phyloP scores from a whole-genome alignment of 345 rosid genomes.

The Tarenaya hassleriana region DNA sequence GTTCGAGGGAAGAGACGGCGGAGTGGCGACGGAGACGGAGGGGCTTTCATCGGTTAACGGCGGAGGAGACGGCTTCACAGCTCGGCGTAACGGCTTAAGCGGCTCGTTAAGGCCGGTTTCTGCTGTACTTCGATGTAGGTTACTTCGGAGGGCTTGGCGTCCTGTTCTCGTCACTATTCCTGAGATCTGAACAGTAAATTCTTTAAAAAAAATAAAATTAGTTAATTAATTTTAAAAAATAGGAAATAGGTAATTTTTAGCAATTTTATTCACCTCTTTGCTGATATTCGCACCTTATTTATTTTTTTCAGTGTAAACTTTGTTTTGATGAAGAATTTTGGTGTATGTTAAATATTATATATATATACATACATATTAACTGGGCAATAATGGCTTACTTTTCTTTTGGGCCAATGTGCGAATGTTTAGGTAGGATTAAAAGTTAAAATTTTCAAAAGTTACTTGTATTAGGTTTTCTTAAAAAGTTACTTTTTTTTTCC shows the following conservation, averaged over 20 bases:
- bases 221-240: not conserved
- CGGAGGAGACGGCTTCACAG: slow-evolving; percentile 26
- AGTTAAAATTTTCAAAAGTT: not conserved
- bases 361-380: not conserved
- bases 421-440: not conserved
- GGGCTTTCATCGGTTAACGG: slow-evolving; percentile 30
- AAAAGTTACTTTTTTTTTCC: not conserved
- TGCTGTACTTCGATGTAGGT: slow-evolving; percentile 39
- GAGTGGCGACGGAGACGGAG: slow-evolving; percentile 16
- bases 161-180: slow-evolving; percentile 77
- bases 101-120: slow-evolving; percentile 43
- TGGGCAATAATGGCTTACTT: not conserved
- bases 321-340: too few species aligned
- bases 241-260: not conserved
- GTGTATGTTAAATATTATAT: not conserved
- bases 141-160: slow-evolving; percentile 80
- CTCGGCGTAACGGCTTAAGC: slow-evolving; percentile 33
- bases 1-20: slow-evolving; percentile 35
- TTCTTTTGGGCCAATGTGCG: not conserved
- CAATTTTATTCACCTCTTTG: not conserved
- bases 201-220: not conserved
- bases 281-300: not conserved
- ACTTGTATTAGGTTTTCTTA: not conserved
- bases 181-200: slow-evolving; percentile 41
- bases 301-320: too few species aligned